Evolutionary conservation across 331 rosid species (phyloP).

Genomic region (Phaseolus coccineus): DNA sequence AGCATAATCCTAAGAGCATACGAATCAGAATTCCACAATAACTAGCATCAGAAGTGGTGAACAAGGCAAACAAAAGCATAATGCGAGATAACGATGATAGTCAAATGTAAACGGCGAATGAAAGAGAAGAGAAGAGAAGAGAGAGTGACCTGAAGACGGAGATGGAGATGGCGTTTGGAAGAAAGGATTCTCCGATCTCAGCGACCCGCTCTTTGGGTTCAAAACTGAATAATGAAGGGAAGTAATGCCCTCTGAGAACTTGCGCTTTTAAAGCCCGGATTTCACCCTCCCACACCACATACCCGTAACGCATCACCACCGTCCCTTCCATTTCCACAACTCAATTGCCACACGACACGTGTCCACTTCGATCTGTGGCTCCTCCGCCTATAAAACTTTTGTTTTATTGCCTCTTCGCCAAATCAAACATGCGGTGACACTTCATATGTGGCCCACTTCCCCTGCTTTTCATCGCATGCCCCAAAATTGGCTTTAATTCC

Average conservation of each 20-base stretch:
- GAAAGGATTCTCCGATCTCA: conserved; percentile 41
- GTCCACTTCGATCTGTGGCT: conserved; percentile 17
- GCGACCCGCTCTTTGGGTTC: conserved; percentile 49
- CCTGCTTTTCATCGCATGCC: neutral
- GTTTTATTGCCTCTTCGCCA: neutral
- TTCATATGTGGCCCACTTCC: neutral
- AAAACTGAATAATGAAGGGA: conserved; percentile 26
- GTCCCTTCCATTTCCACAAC: neutral
- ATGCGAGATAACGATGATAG: neutral
- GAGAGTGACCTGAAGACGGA: conserved; percentile 47
- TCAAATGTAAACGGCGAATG: neutral
- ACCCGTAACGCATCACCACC: conserved; percentile 22
- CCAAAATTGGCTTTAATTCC: neutral
- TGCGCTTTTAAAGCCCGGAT: conserved; percentile 35
- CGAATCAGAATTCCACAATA: neutral
- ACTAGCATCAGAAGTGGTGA: neutral
- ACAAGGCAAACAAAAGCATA: neutral
- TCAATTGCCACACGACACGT: conserved; percentile 27
- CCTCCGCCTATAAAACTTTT: neutral
- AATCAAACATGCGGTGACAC: conserved; percentile 38
- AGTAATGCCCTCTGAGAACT: conserved; percentile 28
- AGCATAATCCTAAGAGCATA: neutral
- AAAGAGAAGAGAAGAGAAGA: neutral
- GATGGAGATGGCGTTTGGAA: conserved; percentile 30
- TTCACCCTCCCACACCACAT: conserved; percentile 12